phyloP scores from a whole-genome alignment of 2,329 filamentous ascomycete genomes.

The Phialemoniopsis sp. region DNA sequence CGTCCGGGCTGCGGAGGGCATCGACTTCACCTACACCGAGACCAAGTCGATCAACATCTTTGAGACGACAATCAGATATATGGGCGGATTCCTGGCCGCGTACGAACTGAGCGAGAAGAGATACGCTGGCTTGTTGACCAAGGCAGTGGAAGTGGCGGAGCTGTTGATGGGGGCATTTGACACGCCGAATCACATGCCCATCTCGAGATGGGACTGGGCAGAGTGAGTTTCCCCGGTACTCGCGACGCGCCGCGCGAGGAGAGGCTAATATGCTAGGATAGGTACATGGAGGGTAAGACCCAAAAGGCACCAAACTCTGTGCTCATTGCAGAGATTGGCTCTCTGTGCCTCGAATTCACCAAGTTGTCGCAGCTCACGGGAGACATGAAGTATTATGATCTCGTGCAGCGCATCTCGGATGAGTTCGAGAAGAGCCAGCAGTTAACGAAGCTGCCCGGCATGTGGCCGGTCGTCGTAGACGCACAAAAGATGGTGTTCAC shows the following conservation, averaged over 20 bases:
- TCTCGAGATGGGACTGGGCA: slow-evolving; percentile 53
- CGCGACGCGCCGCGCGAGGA: background rate
- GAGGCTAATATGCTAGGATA: slow-evolving; percentile 17
- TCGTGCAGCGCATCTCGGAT: slow-evolving; percentile 52
- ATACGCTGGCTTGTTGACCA: slow-evolving; percentile 49
- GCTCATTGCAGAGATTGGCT: slow-evolving; percentile 49
- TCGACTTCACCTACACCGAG: slow-evolving; percentile 57
- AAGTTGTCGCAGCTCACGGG: slow-evolving; percentile 60
- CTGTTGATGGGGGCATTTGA: slow-evolving; percentile 65
- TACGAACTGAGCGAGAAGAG: slow-evolving; percentile 60
- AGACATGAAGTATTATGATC: slow-evolving; percentile 58
- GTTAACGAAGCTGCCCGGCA: slow-evolving; percentile 51
- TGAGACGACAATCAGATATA: slow-evolving; percentile 68
- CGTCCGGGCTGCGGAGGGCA: slow-evolving; percentile 48
- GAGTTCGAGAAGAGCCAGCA: slow-evolving; percentile 50
- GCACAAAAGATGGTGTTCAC: slow-evolving; percentile 53
- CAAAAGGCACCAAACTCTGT: slow-evolving; percentile 38
- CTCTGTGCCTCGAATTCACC: slow-evolving; percentile 58
- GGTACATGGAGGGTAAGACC: slow-evolving; percentile 33
- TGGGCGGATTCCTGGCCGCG: slow-evolving; percentile 65
- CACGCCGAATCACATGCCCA: slow-evolving; percentile 64
- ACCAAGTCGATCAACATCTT: slow-evolving; percentile 58
- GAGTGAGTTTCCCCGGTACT: slow-evolving; percentile 20
- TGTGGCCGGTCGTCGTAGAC: slow-evolving; percentile 57
- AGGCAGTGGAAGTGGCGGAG: slow-evolving; percentile 60